Evolutionary conservation across 495 filamentous ascomycete species (phyloP), one percentile per base, ranked within the genome.

Genomic region (Hypoxylon intermedium): DNA sequence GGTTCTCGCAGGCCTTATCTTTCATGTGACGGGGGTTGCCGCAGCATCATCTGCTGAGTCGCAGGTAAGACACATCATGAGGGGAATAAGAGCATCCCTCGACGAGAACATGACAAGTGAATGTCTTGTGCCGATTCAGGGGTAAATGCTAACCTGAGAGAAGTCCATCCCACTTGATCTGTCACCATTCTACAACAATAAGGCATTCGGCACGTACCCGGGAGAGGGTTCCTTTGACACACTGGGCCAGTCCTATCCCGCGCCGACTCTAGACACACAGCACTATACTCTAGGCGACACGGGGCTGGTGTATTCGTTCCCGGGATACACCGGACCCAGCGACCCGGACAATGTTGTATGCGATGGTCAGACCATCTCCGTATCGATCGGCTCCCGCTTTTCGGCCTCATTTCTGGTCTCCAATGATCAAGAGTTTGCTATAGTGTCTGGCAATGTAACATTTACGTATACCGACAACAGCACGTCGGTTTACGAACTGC

Each of bases 341-440:
- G 67, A 68, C 18, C 40, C 52, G 24, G 79, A 83, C 54, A 82
- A 83, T 63, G 61, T 79, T 2, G 67, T 82, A 23, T 71, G 72
- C 15, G 40, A 70, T 7, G 75, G 78, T 4, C 81, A 83, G 60
- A 67, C 53, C 1, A 69, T 84, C 21, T 5, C 42, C 3, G 73
- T 79, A 1, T 69, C 76, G 0, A 28, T 37, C 19, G 57, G 50
- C 0, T 58, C 63, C 34, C 78, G 79, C 31, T 77, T 82, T 65
- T 79, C 77, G 19, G 75, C 70, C 20, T 79, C 79, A 20, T 78
- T 83, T 70, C 72, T 82, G 9, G 67, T 78, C 1, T 69, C 81
- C 13, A 59, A 58, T 5, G 70, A 72, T 20, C 72, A 75, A 1
- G 78, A 83, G 58, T 56, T 63, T 23, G 77, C 67, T 7, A 78